A percentile compares a stretch with the other conserved stretches of the same genome.
Conservation (phyloP, 2,329 filamentous ascomycete genomes). For the Mariannaea sp. region DNA sequence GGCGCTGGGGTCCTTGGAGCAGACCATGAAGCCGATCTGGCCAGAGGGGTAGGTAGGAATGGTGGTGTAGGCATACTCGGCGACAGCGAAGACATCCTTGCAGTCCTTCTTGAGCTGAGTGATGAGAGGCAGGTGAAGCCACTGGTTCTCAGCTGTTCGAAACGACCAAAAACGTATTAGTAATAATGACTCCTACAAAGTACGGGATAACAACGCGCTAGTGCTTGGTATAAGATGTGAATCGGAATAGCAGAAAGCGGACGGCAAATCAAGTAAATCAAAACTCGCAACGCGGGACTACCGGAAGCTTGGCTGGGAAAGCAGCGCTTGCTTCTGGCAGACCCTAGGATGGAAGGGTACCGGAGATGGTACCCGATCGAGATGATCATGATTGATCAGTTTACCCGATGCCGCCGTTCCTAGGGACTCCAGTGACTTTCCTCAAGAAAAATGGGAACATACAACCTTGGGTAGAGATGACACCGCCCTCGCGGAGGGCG, state of each 20-base stretch:
- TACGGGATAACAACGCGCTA: conserved; percentile 15
- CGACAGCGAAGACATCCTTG: conserved; percentile 95
- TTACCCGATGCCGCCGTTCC: conserved; percentile 40
- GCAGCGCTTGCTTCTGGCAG: conserved; percentile 47
- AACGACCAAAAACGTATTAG: conserved; percentile 25
- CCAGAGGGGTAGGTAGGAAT: conserved; percentile 99
- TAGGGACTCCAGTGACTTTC: conserved; percentile 46
- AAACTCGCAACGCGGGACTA: conserved; percentile 44
- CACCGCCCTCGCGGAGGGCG: conserved; percentile 91
- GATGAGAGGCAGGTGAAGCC: conserved; percentile 95
- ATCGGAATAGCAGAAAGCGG: conserved; percentile 28
- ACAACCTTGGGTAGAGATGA: conserved; percentile 99
- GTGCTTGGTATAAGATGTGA: too few species aligned
- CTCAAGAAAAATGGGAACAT: conserved; percentile 72
- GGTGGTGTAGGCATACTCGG: conserved; percentile 98
- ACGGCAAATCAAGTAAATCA: conserved; percentile 24
- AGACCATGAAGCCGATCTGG: conserved; percentile 99
- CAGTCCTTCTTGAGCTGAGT: conserved; percentile 94
- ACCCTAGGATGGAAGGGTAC: conserved; percentile 41
- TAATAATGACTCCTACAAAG: conserved; percentile 10
- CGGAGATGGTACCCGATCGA: conserved; percentile 34
- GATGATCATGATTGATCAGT: conserved; percentile 31
- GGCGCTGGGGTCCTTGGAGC: conserved; percentile 87
- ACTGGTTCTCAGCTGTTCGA: conserved; percentile 90
- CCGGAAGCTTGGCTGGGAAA: conserved; percentile 45